These are phyloP conservation scores for Terfezia boudieri DNA, from an alignment of 495 filamentous ascomycete genomes.

Conservation along the genomic window DNA sequence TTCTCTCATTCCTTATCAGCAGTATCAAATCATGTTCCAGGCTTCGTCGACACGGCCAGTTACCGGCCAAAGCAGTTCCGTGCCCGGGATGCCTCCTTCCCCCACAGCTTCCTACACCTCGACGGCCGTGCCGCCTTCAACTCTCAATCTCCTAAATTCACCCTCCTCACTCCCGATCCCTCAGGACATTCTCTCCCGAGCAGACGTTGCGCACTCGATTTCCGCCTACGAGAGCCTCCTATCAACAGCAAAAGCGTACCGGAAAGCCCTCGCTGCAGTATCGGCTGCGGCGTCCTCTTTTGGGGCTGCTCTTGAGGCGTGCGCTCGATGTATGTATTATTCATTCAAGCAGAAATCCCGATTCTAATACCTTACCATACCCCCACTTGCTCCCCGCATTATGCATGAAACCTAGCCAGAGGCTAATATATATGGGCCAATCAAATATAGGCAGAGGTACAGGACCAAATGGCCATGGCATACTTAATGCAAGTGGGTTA, in stretches of 20 bases:
- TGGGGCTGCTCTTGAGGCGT: slow-evolving; percentile 37
- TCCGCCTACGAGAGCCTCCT: slow-evolving; percentile 37
- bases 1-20: too few species aligned
- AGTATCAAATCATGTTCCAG: too few species aligned
- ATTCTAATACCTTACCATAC: not conserved
- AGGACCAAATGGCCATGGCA: slow-evolving; percentile 34
- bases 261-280: slow-evolving; percentile 32
- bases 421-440: not conserved
- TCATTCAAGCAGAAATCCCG: not conserved
- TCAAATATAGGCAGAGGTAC: slow-evolving; percentile 22
- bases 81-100: slow-evolving; percentile 25
- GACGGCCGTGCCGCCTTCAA: slow-evolving; percentile 33
- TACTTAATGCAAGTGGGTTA: slow-evolving; percentile 35
- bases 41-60: too few species aligned
- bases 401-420: not conserved
- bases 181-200: slow-evolving; percentile 34
- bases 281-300: slow-evolving; percentile 36
- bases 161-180: slow-evolving; percentile 24
- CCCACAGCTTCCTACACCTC: slow-evolving; percentile 39
- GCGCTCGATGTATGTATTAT: slow-evolving; percentile 37
- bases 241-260: slow-evolving; percentile 35
- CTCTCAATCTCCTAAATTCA: slow-evolving; percentile 34
- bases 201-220: slow-evolving; percentile 37
- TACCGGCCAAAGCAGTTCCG: too few species aligned
- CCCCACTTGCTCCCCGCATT: not conserved